Evolutionary conservation across 306 rosid species (phyloP).

Genomic region (Abrus pulchellus): DNA sequence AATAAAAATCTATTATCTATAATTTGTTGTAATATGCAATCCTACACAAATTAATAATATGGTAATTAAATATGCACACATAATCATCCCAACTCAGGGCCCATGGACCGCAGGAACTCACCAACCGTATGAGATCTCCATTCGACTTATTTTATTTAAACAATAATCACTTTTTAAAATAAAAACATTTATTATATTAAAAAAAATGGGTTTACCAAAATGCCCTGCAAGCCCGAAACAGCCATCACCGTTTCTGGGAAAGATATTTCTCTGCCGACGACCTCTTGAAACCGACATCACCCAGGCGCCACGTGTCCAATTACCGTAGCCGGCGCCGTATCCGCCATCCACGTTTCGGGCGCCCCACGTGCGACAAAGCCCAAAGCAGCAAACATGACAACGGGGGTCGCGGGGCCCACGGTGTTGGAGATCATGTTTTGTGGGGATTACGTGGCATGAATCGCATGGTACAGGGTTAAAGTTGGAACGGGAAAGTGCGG

Average conservation of each 20-base stretch:
- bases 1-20: too few species aligned
- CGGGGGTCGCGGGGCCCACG: constrained; percentile 21
- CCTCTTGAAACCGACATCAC: background rate
- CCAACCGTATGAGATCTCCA: too few species aligned
- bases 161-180: too few species aligned
- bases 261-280: constrained; percentile 51
- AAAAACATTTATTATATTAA: too few species aligned
- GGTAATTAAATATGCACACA: too few species aligned
- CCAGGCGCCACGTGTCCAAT: constrained; percentile 46
- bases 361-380: constrained; percentile 43
- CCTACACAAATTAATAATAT: too few species aligned
- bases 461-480: constrained; percentile 37
- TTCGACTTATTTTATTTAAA: too few species aligned
- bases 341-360: constrained; percentile 34
- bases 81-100: too few species aligned
- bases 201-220: too few species aligned
- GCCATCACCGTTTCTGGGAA: background rate
- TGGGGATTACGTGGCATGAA: constrained; percentile 39
- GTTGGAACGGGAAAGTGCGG: constrained; percentile 36
- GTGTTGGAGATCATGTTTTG: constrained; percentile 5
- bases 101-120: too few species aligned
- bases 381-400: background rate
- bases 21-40: too few species aligned
- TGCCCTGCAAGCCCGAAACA: background rate
- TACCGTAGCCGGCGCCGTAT: background rate